Conservation (phyloP, 805 yeast species). For the Saccharomycopsis selenospora region DNA sequence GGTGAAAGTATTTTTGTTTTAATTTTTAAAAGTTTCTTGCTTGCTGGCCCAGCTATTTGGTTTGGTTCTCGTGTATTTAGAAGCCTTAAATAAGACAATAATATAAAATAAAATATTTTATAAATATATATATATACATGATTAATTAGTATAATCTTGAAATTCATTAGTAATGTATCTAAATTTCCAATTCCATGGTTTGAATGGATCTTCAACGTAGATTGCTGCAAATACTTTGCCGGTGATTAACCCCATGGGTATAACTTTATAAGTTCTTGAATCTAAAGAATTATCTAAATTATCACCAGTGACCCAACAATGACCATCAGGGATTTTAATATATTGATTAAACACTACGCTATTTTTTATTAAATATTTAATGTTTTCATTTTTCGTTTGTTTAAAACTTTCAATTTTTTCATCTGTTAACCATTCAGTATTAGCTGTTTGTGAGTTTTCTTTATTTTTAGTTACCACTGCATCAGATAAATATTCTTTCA, state of each 20-base stretch:
- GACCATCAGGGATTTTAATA: conserved; percentile 85
- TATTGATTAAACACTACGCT: conserved; percentile 35
- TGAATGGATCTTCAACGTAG: conserved; percentile 43
- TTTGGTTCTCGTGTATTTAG: conserved; percentile 64
- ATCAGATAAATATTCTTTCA: conserved; percentile 13
- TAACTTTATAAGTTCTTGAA: conserved; percentile 80
- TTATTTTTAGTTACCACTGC: not conserved
- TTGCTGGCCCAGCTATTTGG: conserved; percentile 48
- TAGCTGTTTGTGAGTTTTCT: not conserved
- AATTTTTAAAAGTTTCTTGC: conserved; percentile 38
- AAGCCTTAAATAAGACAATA: too few relatives aligned
- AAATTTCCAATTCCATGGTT: conserved; percentile 39
- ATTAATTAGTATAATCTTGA: conserved; percentile 27
- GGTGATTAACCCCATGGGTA: conserved; percentile 80
- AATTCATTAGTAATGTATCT: conserved; percentile 49
- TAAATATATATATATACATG: not conserved
- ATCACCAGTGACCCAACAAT: conserved; percentile 97
- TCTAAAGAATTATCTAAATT: conserved; percentile 82
- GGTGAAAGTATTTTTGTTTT: conserved; percentile 56
- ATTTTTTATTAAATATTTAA: conserved; percentile 1
- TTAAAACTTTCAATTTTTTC: not conserved
- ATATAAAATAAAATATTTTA: conserved; percentile 1
- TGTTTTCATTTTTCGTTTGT: conserved; percentile 3
- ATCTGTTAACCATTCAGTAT: not conserved
- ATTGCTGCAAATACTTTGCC: conserved; percentile 80